Base-by-base conservation (phyloP, 352 stramenopile genomes). In the Phytophthora hybrid region DNA sequence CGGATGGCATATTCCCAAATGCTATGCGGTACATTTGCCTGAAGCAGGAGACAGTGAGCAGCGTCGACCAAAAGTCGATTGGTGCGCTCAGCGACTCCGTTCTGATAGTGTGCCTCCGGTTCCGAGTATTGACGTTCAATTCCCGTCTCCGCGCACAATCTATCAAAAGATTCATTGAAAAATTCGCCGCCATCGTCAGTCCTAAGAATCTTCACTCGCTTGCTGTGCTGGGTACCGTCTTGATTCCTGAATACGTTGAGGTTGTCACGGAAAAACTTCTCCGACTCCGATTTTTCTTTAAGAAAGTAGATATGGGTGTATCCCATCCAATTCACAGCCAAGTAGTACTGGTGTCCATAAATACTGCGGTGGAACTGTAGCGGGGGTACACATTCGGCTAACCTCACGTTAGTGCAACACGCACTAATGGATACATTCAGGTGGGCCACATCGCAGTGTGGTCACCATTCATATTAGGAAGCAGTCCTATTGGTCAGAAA, bases 141-240 rank as follows among this genome's bases (percentile, higher is more conserved):
- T 1, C 49, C 65, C 14, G 4, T 39, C 8, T 51, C 10, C 0
- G 34, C 29, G 14, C 65, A 66, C 0, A 58, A 1, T 23, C 37
- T 11, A 14, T 62, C 34, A 51, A 72, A 66, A 2, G 9, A 14
- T 11, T 14, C 8, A 18, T 21, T 57, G 10, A 23, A 19, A 23
- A 73, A 73, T 44, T 73, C 66, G 2, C 66, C 58, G 5, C 55
- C 51, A 5, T 63, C 63, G 19, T 73, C 66, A 6, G 56, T 52
- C 0, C 7, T 11, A 4, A 72, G 29, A 1, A 10, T 10, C 41
- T 41, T 41, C 34, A 41, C 10, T 8, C 10, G 34, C 4, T 41
- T 41, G 34, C 3, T 41, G 34, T 41, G 34, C 34, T 8, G 34
- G 16, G 16, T 4, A 1, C 46, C 46, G 3, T 5, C 46, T n/a